Conservation (phyloP, 352 stramenopile genomes). For the Phytophthora boehmeriae region DNA sequence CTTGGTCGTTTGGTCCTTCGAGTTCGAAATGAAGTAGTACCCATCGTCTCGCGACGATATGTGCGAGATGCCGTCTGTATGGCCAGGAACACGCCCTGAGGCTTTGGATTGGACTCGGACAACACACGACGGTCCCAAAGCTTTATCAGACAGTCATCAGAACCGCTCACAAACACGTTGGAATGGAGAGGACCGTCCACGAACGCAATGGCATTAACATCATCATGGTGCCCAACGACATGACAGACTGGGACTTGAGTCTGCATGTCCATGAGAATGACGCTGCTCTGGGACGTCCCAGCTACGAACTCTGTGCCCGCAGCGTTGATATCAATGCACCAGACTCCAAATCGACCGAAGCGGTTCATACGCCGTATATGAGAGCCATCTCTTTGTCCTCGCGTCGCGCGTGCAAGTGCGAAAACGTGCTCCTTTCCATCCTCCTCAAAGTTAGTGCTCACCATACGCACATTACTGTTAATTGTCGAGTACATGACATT, state of each 20-base stretch:
- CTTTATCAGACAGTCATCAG: conserved; percentile 86
- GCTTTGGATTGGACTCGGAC: conserved; percentile 70
- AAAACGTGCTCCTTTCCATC: conserved; percentile 62
- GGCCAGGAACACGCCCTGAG: conserved; percentile 82
- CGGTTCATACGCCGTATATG: conserved; percentile 23
- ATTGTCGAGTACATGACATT: conserved; percentile 83
- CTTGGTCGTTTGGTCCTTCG: conserved; percentile 85
- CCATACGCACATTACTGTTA: conserved; percentile 85
- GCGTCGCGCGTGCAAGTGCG: conserved; percentile 31
- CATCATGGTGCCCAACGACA: conserved; percentile 70
- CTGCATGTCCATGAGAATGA: conserved; percentile 85
- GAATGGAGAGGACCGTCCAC: conserved; percentile 80
- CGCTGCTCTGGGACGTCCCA: conserved; percentile 71
- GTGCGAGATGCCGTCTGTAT: conserved; percentile 85
- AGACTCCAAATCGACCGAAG: conserved; percentile 74
- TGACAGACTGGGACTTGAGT: conserved; percentile 71
- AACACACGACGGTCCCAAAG: conserved; percentile 86
- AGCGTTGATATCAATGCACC: conserved; percentile 80
- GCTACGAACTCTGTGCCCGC: conserved; percentile 83
- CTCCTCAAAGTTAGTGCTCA: conserved; percentile 62
- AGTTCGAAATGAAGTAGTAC: conserved; percentile 90
- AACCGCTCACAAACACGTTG: conserved; percentile 88
- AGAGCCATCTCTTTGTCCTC: conserved; percentile 22
- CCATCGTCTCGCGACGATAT: conserved; percentile 85
- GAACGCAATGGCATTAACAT: conserved; percentile 88